Evolutionary conservation across 495 filamentous ascomycete genomes (phyloP), one percentile per base, ranked within the genome.

Genomic region (Penicillium paxilli): DNA sequence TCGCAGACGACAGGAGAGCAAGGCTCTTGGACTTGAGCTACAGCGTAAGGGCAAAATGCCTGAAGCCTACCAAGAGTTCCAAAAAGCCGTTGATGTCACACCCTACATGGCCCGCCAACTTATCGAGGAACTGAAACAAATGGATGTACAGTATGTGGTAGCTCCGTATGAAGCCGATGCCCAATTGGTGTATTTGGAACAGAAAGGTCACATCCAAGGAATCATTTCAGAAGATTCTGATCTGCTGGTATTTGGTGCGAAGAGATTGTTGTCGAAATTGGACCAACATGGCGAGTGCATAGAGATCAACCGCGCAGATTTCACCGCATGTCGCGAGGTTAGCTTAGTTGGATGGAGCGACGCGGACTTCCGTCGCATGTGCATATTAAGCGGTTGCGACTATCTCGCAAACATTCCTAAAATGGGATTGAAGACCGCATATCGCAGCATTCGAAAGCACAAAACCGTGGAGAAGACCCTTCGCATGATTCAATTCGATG

Each of bases 151-250:
- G 52, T 98, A 96, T 63, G 80, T 98, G 32, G 95, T 99, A 25
- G 95, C 95, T 4, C 95, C 95, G 1, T 99, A 97, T 63, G 95
- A 99, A 75, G 95, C 95, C 7, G 95, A 99, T 71, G 88, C 94
- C 5, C 95, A 99, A 71, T 78, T 99, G 49, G 92, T 89, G 12
- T 99, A 97, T 62, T 76, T 99, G 10, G 95, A 99, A 68, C 84
- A 84, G 19, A 82, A 89, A 40, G 92, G 92, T 0, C 71, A 89
- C 37, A 89, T 96, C 57, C 75, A 84, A 55, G 95, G 90, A 2
- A 94, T 98, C 49, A 78, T 99, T 35, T 96, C 93, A 0, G 95
- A 99, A 62, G 95, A 99, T 68, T 99, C 95, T 2, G 95, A 99
- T 72, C 74, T 99, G 47, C 71, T 99, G 19, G 95, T 98, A 2